Base-by-base conservation (phyloP, 2,329 filamentous ascomycete genomes). In the Arthrobotrys conoides region DNA sequence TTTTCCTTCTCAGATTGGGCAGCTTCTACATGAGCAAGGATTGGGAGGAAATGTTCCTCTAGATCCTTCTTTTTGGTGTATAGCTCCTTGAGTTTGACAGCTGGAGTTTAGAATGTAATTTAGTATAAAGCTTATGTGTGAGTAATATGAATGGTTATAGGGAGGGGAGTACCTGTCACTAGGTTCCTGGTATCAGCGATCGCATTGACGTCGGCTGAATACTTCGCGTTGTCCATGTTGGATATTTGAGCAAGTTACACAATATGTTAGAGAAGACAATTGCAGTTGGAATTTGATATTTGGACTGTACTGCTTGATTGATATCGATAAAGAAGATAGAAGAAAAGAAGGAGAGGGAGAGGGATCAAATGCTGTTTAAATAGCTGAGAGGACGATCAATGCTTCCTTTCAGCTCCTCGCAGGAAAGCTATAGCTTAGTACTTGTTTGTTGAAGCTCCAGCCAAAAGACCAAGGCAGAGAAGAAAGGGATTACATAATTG, bases 181-280 rank as follows among this genome's bases (percentile, higher is more conserved):
- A 78, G 46, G 27, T 59, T 68, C 27, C 75, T 68, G 46, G 75
- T 69, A 10, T 78, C 75, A 20, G 68, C 64, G 20, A 78, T 78
- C 10, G 75, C 75, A 36, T 78, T 78, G 33, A 78, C 68, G 18
- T 68, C 67, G 36, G 33, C 30, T 6, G 59, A 64, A n/a, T 63
- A 9, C 20, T 69, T 78, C 41, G 75, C 14, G 68, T 69, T 72
- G 55, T 78, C 75, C 75, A 78, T 78, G 67, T 78, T 72, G 67
- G 12, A 18, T 20, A 16, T 44, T 41, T 22, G 2, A 18, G 1
- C 4, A 1, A 14, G n/a, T 30, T 3, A n/a, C n/a, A n/a, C n/a
- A n/a, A n/a, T n/a, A n/a, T n/a, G n/a, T n/a, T n/a, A 41, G 16
- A 41, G 12, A 16, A 12, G 36, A 4, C 38, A 41, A 41, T n/a